These are phyloP conservation scores for Acanthamoeba royreba DNA, from an alignment of 208 protist species.

Conservation along the genomic window DNA sequence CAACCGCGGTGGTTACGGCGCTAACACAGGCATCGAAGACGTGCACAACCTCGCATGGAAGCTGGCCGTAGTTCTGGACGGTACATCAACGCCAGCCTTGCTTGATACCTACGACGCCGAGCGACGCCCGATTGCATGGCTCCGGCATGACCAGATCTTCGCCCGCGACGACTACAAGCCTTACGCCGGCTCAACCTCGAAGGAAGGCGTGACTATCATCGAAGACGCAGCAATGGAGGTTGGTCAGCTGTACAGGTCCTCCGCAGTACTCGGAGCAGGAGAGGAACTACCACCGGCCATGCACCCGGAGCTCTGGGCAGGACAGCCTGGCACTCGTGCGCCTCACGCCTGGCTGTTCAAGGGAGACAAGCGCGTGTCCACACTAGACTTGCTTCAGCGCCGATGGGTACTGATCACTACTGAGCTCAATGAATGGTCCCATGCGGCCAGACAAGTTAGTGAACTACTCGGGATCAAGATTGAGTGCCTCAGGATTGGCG, in stretches of 20 bases:
- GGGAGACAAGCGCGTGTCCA: neutral
- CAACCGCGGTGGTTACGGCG: slow-evolving; percentile 52
- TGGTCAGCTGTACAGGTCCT: neutral
- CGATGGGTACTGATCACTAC: neutral
- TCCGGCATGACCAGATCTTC: neutral
- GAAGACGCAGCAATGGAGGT: neutral
- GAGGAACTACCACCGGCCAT: neutral
- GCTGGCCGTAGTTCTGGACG: slow-evolving; percentile 14
- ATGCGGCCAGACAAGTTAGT: neutral
- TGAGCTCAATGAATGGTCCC: neutral
- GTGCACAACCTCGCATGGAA: slow-evolving; percentile 67
- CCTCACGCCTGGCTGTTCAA: neutral
- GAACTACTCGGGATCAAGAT: too few relatives aligned
- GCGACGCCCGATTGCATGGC: neutral
- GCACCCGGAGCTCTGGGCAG: neutral
- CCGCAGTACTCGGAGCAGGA: neutral
- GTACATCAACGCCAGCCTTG: neutral
- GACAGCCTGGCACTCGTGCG: slow-evolving; percentile 17
- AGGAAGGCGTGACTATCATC: neutral
- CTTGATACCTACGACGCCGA: slow-evolving; percentile 53
- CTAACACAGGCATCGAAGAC: slow-evolving; percentile 62
- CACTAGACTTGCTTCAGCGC: neutral
- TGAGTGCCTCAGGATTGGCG: neutral
- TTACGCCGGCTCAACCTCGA: neutral
- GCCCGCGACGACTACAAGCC: neutral